These are phyloP conservation scores for Candida tibetensis DNA, from an alignment of 805 yeast species.

Conservation along the genomic window DNA sequence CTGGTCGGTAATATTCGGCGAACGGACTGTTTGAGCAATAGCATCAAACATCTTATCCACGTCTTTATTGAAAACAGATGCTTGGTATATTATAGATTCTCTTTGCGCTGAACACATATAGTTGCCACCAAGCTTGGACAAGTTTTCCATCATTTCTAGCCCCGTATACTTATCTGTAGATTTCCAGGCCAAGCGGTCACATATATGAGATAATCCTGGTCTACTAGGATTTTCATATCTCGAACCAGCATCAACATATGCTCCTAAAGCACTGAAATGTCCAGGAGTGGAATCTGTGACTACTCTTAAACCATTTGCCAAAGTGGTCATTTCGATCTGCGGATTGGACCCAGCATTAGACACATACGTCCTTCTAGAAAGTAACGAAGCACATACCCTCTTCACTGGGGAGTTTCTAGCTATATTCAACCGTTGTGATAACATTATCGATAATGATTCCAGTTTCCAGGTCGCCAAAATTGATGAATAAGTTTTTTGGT, in stretches of 20 bases:
- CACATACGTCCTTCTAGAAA: neutral
- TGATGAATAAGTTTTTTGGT: too few relatives aligned
- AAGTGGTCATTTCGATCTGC: conserved; percentile 33
- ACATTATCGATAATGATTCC: too few relatives aligned
- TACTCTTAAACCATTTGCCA: conserved; percentile 75
- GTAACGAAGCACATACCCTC: neutral
- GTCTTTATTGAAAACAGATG: conserved; percentile 87
- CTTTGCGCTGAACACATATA: conserved; percentile 90
- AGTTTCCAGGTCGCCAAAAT: too few relatives aligned
- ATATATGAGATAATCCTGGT: conserved; percentile 77
- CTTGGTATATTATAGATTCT: conserved; percentile 90
- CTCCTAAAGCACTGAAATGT: conserved; percentile 87
- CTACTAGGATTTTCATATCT: conserved; percentile 62
- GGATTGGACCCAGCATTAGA: conserved; percentile 7
- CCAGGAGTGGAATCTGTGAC: conserved; percentile 86
- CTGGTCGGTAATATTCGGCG: conserved; percentile 62
- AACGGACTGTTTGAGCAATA: conserved; percentile 72
- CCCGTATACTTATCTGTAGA: conserved; percentile 61
- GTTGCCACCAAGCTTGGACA: conserved; percentile 87
- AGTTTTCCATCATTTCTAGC: conserved; percentile 65
- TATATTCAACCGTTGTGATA: neutral
- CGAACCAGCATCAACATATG: conserved; percentile 88
- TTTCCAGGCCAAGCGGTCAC: conserved; percentile 84
- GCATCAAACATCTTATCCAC: conserved; percentile 74
- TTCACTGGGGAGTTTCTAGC: neutral